A percentile compares a stretch with the other conserved stretches of the same genome.
Conservation (phyloP, 345 rosid genomes). For the Eucalyptus coolabah region DNA sequence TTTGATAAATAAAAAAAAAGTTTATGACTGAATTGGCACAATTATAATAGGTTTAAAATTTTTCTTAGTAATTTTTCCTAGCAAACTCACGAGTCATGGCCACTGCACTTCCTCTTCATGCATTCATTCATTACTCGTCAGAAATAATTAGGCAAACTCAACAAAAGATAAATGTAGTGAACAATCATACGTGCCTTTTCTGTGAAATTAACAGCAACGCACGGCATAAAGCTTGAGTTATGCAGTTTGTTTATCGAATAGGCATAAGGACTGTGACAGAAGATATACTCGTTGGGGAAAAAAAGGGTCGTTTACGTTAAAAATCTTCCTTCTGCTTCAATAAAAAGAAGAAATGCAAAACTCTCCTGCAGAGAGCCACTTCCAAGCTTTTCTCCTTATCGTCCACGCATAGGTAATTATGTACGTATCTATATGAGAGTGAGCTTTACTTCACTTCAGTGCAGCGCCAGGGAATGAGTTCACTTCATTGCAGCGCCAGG, state of each 20-base stretch:
- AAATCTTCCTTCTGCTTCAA: not conserved
- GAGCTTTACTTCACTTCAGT: not conserved
- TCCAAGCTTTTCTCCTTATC: not conserved
- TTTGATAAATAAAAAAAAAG: too few relatives aligned
- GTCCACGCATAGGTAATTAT: not conserved
- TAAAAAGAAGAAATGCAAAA: not conserved
- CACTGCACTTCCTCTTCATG: not conserved
- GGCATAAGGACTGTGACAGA: not conserved
- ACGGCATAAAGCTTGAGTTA: not conserved
- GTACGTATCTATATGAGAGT: not conserved
- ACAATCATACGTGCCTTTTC: not conserved
- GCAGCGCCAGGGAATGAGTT: not conserved
- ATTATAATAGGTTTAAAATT: too few relatives aligned
- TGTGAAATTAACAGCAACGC: not conserved
- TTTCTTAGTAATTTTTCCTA: too few relatives aligned
- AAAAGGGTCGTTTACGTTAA: not conserved
- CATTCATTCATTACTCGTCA: not conserved
- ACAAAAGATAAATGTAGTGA: not conserved
- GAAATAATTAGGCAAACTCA: not conserved
- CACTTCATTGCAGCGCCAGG: not conserved
- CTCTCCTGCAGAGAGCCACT: not conserved
- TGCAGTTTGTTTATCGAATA: not conserved
- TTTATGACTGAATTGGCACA: rapidly evolving
- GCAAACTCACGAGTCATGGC: not conserved
- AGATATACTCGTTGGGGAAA: not conserved